Percentiles rank a stretch among this genome's conserved stretches.
Evolutionary conservation across 768 basidiomycete species (phyloP).

Genomic region (Atractiella rhizophila): DNA sequence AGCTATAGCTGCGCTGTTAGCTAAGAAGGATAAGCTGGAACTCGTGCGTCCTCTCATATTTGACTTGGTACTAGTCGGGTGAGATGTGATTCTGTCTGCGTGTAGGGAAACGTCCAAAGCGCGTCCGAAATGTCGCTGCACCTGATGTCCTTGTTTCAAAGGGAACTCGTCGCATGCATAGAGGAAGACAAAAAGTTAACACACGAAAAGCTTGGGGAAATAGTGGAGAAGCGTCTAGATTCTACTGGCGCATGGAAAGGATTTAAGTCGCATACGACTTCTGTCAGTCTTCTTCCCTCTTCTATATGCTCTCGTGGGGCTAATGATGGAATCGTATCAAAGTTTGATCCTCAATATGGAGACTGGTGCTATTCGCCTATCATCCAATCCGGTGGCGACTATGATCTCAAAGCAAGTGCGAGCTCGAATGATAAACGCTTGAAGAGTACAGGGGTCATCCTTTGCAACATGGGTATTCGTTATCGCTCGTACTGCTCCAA

Average conservation of each 20-base stretch:
- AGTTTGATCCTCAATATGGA: constrained; percentile 71
- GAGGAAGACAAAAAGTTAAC: constrained; percentile 76
- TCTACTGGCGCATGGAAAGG: constrained; percentile 75
- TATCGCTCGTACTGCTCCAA: constrained; percentile 85
- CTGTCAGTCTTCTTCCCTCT: neutral
- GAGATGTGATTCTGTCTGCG: neutral
- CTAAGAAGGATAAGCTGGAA: constrained; percentile 76
- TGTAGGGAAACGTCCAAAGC: constrained; percentile 44
- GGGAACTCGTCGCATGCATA: constrained; percentile 67
- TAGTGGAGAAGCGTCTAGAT: constrained; percentile 74
- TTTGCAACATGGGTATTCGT: constrained; percentile 63
- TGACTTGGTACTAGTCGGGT: neutral
- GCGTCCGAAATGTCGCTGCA: constrained; percentile 59
- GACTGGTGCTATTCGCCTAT: constrained; percentile 92
- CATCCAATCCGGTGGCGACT: constrained; percentile 77
- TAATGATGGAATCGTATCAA: neutral
- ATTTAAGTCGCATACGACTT: constrained; percentile 23
- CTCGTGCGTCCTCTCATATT: constrained; percentile 31
- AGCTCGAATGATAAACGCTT: constrained; percentile 62
- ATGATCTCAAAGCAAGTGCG: constrained; percentile 66
- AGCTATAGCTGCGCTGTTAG: constrained; percentile 51
- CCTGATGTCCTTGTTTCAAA: constrained; percentile 54
- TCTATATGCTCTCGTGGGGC: neutral
- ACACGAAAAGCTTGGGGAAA: constrained; percentile 58
- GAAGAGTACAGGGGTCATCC: constrained; percentile 58